Conservation (phyloP, 2,329 filamentous ascomycete genomes). For the Neobulgaria alba region DNA sequence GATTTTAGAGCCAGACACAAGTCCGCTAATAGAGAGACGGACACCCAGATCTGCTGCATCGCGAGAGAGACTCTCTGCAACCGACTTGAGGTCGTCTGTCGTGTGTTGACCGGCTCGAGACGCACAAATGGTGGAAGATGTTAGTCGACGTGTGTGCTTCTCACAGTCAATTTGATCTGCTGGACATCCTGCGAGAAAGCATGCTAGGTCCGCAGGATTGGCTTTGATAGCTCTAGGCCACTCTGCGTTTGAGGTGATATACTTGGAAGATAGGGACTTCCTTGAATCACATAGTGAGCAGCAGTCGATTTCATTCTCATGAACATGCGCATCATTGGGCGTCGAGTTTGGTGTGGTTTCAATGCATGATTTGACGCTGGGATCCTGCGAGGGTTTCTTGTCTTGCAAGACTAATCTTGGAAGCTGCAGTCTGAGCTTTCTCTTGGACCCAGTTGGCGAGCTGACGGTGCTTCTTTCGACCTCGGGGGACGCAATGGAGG, state of each 20-base stretch:
- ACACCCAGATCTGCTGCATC: not conserved
- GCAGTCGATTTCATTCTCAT: conserved; percentile 15
- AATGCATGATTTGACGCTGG: conserved; percentile 15
- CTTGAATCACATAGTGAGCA: conserved; percentile 16
- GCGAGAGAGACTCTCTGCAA: not conserved
- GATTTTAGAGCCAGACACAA: not conserved
- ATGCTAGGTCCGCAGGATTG: conserved; percentile 18
- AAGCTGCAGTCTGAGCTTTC: conserved; percentile 14
- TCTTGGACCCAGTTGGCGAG: conserved; percentile 7
- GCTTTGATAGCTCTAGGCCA: conserved; percentile 7
- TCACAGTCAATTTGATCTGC: conserved; percentile 13
- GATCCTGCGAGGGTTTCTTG: conserved; percentile 10
- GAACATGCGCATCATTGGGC: conserved; percentile 15
- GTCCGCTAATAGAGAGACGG: not conserved
- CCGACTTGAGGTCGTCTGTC: not conserved
- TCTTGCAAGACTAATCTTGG: conserved; percentile 20
- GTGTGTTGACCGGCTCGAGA: not conserved
- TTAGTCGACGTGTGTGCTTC: conserved; percentile 8
- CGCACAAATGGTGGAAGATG: not conserved
- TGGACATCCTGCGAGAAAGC: conserved; percentile 18
- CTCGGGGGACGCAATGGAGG: conserved; percentile 1
- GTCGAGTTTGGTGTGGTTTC: conserved; percentile 14
- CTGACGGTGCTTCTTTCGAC: not conserved
- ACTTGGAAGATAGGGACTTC: conserved; percentile 10
- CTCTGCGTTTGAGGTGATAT: conserved; percentile 11